Percentiles rank a stretch among this genome's conserved stretches.
Conservation (phyloP, 305 asterid species). For the Solanum hybrid region DNA sequence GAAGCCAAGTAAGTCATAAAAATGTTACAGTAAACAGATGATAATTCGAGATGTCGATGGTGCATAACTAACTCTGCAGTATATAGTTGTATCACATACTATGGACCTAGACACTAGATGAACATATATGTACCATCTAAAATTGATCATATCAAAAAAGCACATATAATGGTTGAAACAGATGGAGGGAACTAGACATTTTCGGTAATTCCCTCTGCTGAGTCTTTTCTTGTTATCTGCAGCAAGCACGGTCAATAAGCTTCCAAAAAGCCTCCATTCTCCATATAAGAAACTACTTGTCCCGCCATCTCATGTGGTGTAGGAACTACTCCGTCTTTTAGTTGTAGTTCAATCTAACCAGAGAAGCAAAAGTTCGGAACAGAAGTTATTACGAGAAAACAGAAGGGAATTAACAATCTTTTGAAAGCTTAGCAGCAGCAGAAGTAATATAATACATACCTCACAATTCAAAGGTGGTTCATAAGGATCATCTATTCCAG, state of each 20-base stretch:
- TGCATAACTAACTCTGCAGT: neutral
- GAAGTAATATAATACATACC: constrained; percentile 24
- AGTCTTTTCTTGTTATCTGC: neutral
- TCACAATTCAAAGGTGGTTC: constrained; percentile 79
- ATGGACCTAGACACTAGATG: neutral
- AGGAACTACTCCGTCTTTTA: constrained; percentile 59
- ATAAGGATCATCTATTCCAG: constrained; percentile 95
- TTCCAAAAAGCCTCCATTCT: constrained; percentile 54
- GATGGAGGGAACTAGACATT: neutral
- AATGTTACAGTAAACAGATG: neutral
- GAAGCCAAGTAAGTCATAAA: neutral
- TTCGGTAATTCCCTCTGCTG: neutral
- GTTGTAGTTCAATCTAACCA: constrained; percentile 59
- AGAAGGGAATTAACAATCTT: neutral
- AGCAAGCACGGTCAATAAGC: constrained; percentile 4
- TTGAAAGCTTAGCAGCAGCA: neutral
- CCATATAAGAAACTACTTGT: constrained; percentile 66
- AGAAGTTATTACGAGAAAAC: neutral
- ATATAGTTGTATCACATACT: neutral
- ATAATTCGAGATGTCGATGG: neutral
- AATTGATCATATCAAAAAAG: neutral
- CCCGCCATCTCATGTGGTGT: constrained; percentile 81
- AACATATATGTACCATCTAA: neutral
- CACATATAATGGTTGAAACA: neutral
- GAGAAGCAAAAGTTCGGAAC: neutral